These are phyloP conservation scores for Fonsecaea nubica DNA, from an alignment of 2,329 filamentous ascomycete genomes.

Conservation along the genomic window DNA sequence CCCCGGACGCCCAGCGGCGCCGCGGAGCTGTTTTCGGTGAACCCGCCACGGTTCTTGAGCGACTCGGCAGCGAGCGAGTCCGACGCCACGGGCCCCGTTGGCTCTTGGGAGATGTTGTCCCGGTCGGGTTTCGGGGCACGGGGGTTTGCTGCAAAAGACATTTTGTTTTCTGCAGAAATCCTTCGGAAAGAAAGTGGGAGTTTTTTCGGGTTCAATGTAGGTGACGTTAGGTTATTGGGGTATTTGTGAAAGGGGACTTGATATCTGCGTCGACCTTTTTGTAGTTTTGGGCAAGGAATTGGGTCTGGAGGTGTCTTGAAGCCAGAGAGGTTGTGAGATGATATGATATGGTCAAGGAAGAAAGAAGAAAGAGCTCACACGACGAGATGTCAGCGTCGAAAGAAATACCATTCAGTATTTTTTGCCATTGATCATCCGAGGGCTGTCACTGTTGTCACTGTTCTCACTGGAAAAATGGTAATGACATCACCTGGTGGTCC, in stretches of 20 bases:
- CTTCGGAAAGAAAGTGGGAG: background rate
- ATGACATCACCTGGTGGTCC: constrained; percentile 19
- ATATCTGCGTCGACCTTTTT: too few relatives aligned
- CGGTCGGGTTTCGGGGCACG: constrained; percentile 55
- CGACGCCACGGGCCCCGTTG: constrained; percentile 66
- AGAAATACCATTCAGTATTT: background rate
- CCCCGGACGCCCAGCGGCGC: constrained; percentile 59
- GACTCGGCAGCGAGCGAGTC: constrained; percentile 82
- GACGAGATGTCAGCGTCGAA: background rate
- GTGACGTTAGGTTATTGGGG: too few relatives aligned
- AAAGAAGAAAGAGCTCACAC: background rate
- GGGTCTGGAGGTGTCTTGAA: too few relatives aligned
- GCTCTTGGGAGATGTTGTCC: constrained; percentile 62
- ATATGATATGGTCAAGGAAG: background rate
- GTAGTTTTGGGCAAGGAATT: too few relatives aligned
- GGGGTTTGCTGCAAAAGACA: constrained; percentile 36
- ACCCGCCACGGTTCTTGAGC: constrained; percentile 63
- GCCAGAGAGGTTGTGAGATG: too few relatives aligned
- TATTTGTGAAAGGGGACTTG: too few relatives aligned
- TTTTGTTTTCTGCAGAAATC: background rate
- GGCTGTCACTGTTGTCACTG: background rate
- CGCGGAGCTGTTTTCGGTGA: constrained; percentile 65
- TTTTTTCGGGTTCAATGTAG: background rate
- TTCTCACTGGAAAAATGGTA: background rate
- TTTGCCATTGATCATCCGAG: background rate